A percentile compares a stretch with the other conserved stretches of the same genome.
phyloP scores from a whole-genome alignment of 192 early-diverging fungal genomes.

The Linnemannia schmuckeri region DNA sequence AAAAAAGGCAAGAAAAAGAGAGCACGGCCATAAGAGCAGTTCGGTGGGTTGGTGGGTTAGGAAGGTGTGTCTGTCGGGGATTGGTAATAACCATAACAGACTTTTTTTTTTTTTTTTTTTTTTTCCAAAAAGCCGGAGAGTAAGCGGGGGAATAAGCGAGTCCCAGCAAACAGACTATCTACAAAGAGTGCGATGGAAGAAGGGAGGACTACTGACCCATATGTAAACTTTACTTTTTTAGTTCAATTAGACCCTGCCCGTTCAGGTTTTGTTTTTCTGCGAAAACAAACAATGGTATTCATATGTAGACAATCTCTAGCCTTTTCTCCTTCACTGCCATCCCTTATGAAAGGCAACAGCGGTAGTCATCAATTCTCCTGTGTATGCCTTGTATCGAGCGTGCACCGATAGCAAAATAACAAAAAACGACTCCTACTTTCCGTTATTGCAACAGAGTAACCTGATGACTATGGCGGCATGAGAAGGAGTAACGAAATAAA shows the following conservation, averaged over 20 bases:
- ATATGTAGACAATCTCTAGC: background rate
- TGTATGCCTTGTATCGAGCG: background rate
- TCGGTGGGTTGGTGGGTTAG: background rate
- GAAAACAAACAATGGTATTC: background rate
- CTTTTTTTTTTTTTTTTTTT: no score
- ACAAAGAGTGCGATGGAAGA: background rate
- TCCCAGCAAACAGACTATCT: background rate
- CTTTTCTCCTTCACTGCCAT: background rate
- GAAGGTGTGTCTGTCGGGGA: background rate
- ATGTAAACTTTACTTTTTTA: background rate
- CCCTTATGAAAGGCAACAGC: background rate
- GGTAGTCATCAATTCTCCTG: background rate
- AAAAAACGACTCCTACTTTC: no score
- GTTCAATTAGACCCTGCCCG: background rate
- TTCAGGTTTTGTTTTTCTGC: background rate
- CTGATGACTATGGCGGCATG: no score
- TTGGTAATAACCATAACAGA: background rate
- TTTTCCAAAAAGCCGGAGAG: background rate
- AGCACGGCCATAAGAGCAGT: background rate
- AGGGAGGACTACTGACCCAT: no score
- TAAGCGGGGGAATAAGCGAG: background rate
- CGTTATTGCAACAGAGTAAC: no score
- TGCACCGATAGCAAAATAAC: no score
- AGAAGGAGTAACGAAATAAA: no score
- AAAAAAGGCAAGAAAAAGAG: background rate